Base-by-base conservation (phyloP, 345 rosid species). In the thale cress (Arabidopsis thaliana) region DNA sequence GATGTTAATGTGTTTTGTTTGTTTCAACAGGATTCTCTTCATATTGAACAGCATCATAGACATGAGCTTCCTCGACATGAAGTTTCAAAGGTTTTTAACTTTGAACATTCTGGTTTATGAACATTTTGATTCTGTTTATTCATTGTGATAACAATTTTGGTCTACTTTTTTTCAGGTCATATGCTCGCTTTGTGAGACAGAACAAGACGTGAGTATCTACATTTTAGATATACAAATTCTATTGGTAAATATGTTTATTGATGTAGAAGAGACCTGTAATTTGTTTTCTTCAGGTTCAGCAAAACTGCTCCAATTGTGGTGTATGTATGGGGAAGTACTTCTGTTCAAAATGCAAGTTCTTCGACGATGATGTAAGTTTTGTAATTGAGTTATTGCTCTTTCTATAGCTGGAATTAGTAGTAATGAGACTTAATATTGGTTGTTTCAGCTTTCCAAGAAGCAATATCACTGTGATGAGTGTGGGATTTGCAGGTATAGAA, bases 1-100 rank as follows among this genome's bases (percentile, higher is more conserved):
- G 42, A 49, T 25, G 67, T 40, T 25, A 42, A 55, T 33, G 42
- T 52, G 42, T 68, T 24, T 22, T 66, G 22, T 74, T 16, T 77
- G 13, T 49, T 58, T 60, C 12, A 63, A 49, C 71, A 89, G 96
- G 91, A 91, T 71, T 81, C 93, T 10, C 67, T 87, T 77, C 85
- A 87, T 69, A 84, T 67, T 7, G 77, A 80, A 30, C 84, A 80
- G 79, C 72, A 58, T 65, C 82, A 78, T 58, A 86, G 85, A 49
- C 97, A 93, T 72, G 91, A 91, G 61, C 69, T 91, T 70, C 98
- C 97, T 3, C 86, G 97, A 68, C 97, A 89, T 52, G 82, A 89
- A 73, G 86, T 93, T 58, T 61, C 81, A 66, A 83, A 85, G 95
- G 98, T 91, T 70, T 64, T 38, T n/a, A 8, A 46, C 4, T 28